Base-by-base conservation (phyloP, 1,139 yeast genomes). In the Meyerozyma athensensis region DNA sequence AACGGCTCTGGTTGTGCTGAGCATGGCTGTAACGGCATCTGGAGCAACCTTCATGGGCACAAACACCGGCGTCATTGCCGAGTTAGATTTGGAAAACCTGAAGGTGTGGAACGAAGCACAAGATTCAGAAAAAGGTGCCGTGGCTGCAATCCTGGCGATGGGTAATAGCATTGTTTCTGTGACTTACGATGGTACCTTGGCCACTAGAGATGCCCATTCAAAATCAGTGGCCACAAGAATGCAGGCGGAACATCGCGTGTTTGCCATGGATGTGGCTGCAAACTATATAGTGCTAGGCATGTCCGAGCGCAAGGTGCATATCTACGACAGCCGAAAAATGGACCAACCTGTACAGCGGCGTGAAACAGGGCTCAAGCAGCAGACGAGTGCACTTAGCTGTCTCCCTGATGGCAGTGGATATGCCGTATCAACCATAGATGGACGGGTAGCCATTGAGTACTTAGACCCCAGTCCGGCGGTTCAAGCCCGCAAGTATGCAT, bases 351-450 rank as follows among this genome's bases (percentile, higher is more conserved):
- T 70, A 26, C 78, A 73, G 45, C 58, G 64, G 7, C 64, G 87
- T 33, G 87, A 84, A 42, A 75, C 85, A 36, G 90, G 95, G 0
- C 68, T 87, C 39, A 79, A 81, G 48, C 80, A 78, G 52, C 94
- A 86, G 55, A 79, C 86, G 2, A 66, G 81, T 35, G 77, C 77
- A 28, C 51, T 87, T 19, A 68, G 70, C 43, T 67, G 82, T 36
- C 70, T 80, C 46, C 86, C 87, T 0, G 54, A 62, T 37, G 76
- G 75, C 2, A 61, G 65, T 30, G 95, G 95, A 0, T 87, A 79
- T 55, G 89, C 86, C 0, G 74, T 83, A 30, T 71, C 90, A n/a
- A 82, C 95, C 3, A 72, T 87, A 10, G 97, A 89, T 49, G 97
- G 97, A 0, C 66, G 96, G 34, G 92, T 86, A 0, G 83, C 95